Evolutionary conservation across 202 grass and related monocot species (phyloP), one percentile per base, ranked within the genome.

Genomic region (Cymbopogon flexuosus): DNA sequence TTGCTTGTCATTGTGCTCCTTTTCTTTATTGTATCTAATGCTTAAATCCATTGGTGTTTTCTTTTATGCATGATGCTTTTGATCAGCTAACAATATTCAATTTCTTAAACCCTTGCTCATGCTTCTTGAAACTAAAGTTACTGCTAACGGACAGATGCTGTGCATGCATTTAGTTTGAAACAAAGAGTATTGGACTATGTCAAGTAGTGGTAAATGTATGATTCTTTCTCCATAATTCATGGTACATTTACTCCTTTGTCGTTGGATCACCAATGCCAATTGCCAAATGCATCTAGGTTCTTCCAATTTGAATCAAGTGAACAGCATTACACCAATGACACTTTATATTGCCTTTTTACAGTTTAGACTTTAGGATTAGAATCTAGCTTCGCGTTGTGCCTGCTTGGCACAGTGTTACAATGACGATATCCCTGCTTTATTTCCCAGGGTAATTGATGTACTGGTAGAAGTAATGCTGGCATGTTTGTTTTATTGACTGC

Each of bases 401-500:
- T n/a, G 21, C 21, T 42, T 68, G 36, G n/a, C 43, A 27, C 12
- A 29, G 29, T 70, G 12, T 70, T 12, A 45, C 45, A 22, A 22
- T 46, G 22, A 12, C 1, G 14, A 70, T 70, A 14, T 24, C 12
- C 67, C 67, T 29, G 40, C 6, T 29, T 46, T 69, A 14, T 23
- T 22, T 42, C 18, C n/a, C 18, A 13, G 9, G n/a, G n/a, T 23
- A 68, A 40, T 42, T 68, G 65, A 68, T 36, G 9, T 68, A 51
- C 10, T 68, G 66, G 13, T 56, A 40, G 47, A 18, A 51, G 47
- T 24, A 40, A 56, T 42, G 35, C 49, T 58, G 65, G 5, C 49
- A 59, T 57, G n/a, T 57, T 22, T 42, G 22, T 39, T 69, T 70
- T 80, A 70, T 59, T 70, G 57, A 70, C 47, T 27, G 37, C 77